Evolutionary conservation across 495 filamentous ascomycete genomes (phyloP).

Genomic region (Aspergillus mulundensis): DNA sequence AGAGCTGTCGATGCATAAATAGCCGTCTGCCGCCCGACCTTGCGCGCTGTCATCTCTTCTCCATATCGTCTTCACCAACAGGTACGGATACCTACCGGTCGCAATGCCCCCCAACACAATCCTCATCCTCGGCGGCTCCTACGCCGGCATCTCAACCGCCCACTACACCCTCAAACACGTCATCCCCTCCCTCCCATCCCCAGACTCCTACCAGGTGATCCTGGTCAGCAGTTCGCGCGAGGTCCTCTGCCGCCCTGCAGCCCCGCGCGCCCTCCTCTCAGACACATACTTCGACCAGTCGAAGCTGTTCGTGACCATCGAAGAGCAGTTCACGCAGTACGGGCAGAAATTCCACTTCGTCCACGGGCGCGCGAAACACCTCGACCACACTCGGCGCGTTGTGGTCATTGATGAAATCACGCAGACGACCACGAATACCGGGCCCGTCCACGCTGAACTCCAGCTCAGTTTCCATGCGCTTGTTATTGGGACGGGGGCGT

Average conservation of each 20-base stretch:
- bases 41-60: too few relatives aligned
- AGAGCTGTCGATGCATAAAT: too few relatives aligned
- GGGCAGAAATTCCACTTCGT: constrained; percentile 28
- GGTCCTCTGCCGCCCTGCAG: constrained; percentile 42
- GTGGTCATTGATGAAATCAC: constrained; percentile 24
- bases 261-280: constrained; percentile 44
- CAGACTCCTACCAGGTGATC: constrained; percentile 28
- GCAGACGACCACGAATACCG: too few relatives aligned
- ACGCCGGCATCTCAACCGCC: constrained; percentile 45
- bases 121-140: constrained; percentile 52
- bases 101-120: constrained; percentile 18
- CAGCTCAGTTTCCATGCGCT: constrained; percentile 39
- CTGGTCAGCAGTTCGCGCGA: constrained; percentile 43
- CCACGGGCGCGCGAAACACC: constrained; percentile 29
- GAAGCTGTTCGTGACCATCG: constrained; percentile 46
- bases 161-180: constrained; percentile 52
- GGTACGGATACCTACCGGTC: too few relatives aligned
- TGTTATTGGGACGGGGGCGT: constrained; percentile 38
- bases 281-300: constrained; percentile 39
- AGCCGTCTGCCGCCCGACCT: too few relatives aligned
- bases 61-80: too few relatives aligned
- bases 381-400: constrained; percentile 29
- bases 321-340: constrained; percentile 40
- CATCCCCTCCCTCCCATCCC: constrained; percentile 35
- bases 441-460: constrained; percentile 1